These are phyloP conservation scores for Rhazya stricta DNA, from an alignment of 257 asterid genomes.

Conservation along the genomic window DNA sequence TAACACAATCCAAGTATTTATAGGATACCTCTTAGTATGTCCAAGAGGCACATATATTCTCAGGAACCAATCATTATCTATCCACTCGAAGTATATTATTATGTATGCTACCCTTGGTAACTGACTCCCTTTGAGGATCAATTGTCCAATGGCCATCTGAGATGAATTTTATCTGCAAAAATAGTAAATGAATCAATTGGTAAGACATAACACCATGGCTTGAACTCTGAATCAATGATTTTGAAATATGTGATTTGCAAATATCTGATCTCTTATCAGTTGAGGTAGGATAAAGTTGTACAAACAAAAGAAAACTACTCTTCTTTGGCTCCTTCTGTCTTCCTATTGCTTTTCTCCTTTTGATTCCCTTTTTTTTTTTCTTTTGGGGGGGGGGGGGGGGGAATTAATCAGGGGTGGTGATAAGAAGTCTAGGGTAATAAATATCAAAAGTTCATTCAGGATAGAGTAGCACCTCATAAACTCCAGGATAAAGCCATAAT, in stretches of 20 bases:
- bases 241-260: background rate
- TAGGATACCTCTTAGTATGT: background rate
- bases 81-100: constrained; percentile 88
- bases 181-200: background rate
- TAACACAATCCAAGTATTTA: background rate
- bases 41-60: background rate
- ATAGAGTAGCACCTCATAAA: constrained; percentile 61
- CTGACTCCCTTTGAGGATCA: constrained; percentile 66
- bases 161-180: constrained; percentile 72
- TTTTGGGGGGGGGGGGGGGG: background rate
- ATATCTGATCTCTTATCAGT: background rate
- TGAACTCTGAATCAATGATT: background rate
- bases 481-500: constrained; percentile 96
- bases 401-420: too few species aligned
- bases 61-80: constrained; percentile 26
- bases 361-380: too few species aligned
- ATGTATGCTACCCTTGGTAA: constrained; percentile 38
- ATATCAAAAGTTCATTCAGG: background rate
- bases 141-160: constrained; percentile 69
- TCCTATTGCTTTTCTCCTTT: too few species aligned
- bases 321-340: background rate
- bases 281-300: background rate
- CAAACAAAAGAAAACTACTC: background rate
- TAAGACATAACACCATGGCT: background rate
- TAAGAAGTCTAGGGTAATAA: background rate